Conservation (phyloP, 345 rosid genomes). For the Crucihimalaya himalaica region DNA sequence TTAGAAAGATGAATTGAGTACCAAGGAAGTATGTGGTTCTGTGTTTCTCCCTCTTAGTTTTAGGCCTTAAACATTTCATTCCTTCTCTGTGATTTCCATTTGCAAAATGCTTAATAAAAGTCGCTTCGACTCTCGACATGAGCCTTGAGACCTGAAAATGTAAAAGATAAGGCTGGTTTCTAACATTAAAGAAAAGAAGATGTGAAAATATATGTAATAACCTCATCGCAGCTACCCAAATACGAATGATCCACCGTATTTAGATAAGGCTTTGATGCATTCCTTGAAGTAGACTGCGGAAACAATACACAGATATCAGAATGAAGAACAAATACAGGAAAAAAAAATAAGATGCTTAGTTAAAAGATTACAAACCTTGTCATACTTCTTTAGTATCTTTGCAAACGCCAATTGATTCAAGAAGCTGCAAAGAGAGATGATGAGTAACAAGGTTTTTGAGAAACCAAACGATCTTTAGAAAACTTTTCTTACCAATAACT, state of each 20-base stretch:
- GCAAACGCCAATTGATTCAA: slow-evolving; percentile 73
- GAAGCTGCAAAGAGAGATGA: slow-evolving; percentile 48
- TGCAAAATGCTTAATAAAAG: slow-evolving; percentile 71
- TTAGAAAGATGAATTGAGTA: slow-evolving; percentile 23
- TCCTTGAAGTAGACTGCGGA: slow-evolving; percentile 59
- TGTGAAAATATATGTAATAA: slow-evolving; percentile 4
- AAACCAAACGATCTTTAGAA: not conserved
- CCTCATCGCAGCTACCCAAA: slow-evolving; percentile 76
- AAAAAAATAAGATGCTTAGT: not conserved
- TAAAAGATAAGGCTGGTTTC: not conserved
- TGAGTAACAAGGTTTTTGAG: slow-evolving; percentile 8
- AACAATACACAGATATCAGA: not conserved
- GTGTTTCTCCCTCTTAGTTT: slow-evolving; percentile 60
- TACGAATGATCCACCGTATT: slow-evolving; percentile 61
- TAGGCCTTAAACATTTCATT: slow-evolving; percentile 60
- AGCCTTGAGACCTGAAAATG: slow-evolving; percentile 58
- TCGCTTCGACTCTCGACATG: slow-evolving; percentile 62
- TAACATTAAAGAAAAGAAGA: not conserved
- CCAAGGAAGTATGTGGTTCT: slow-evolving; percentile 67
- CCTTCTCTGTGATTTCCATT: slow-evolving; percentile 74
- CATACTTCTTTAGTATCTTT: slow-evolving; percentile 73
- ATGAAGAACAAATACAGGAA: not conserved
- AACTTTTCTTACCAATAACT: slow-evolving; percentile 52
- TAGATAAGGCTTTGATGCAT: slow-evolving; percentile 57
- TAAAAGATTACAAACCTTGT: slow-evolving; percentile 51